Base-by-base conservation (phyloP, 352 stramenopile species). In the Phytophthora colocasiae region DNA sequence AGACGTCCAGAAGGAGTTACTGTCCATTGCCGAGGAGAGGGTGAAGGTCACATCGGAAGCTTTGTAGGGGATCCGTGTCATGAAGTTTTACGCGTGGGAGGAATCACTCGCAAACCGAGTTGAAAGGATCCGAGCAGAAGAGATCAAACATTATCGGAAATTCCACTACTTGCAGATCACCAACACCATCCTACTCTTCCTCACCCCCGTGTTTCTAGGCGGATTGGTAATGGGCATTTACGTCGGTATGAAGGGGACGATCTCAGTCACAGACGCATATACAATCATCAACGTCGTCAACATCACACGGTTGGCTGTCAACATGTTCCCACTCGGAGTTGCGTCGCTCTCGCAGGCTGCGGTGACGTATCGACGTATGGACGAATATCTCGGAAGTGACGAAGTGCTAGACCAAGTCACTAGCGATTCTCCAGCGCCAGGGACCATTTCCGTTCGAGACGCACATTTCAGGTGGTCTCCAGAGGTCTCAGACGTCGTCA, bases 41-140 rank as follows among this genome's bases (percentile, higher is more conserved):
- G 91, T 98, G 11, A 96, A 97, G 71, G 88, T 98, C 60, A 96
- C 95, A 31, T 97, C 93, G 6, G 95, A 98, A 76, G 87, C 96
- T 6, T 72, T 99, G 3, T 69, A 90, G 10, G 95, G 93, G 6
- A 93, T 97, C 29, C 78, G 91, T 32, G 87, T 91, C 38, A 87
- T 98, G 60, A 98, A 98, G 66, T 95, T 97, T 63, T 96, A 97
- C 64, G 87, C 84, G 7, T 98, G 90, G 90, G 77, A 87, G 44
- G 66, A 80, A 10, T 86, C 72, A 9, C 53, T 86, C 3, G 75
- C 75, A 9, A 69, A 29, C 14, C 81, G 75, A 14, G 74, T 90
- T 5, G 66, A 80, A 45, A 46, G 50, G 4, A 79, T 91, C 24
- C 79, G 83, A 10, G 56, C 57, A 0, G 48, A 53, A 10, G 81